Percentiles rank a stretch among this genome's conserved stretches.
Conservation (phyloP, 306 rosid genomes). For the Phaseolus lunatus region DNA sequence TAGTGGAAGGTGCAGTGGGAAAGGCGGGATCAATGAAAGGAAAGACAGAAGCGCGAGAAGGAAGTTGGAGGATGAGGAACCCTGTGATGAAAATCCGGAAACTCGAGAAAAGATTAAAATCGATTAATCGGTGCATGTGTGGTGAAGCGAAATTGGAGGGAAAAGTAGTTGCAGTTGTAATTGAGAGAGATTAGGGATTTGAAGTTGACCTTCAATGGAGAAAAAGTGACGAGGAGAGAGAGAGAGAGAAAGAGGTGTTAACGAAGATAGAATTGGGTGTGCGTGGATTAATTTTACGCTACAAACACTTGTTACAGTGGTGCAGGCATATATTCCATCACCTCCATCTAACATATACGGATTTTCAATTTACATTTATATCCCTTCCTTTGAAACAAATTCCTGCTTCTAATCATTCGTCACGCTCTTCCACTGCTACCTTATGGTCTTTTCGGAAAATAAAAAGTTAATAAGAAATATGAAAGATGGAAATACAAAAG, state of each 20-base stretch:
- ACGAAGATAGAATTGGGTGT: neutral
- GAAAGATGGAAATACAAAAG: no score
- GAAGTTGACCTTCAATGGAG: conserved; percentile 40
- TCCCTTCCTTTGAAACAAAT: neutral
- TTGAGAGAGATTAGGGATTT: conserved; percentile 41
- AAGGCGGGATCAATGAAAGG: conserved; percentile 31
- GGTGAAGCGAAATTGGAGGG: conserved; percentile 31
- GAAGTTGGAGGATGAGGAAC: conserved; percentile 33
- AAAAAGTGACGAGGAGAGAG: conserved; percentile 20
- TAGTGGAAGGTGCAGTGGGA: neutral
- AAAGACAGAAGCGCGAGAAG: neutral
- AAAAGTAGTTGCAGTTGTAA: conserved; percentile 16
- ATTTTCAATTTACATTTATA: neutral
- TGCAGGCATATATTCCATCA: conserved; percentile 1
- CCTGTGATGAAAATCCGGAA: conserved; percentile 46
- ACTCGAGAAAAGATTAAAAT: conserved; percentile 5
- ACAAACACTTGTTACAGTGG: conserved; percentile 6
- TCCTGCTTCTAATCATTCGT: neutral
- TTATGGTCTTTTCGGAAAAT: neutral
- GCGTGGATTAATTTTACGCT: conserved; percentile 12
- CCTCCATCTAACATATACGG: neutral
- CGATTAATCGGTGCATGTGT: conserved; percentile 9
- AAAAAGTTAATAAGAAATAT: no score
- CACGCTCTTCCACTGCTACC: neutral
- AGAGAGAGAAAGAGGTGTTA: neutral